These are phyloP conservation scores for Backusella morwellensis DNA, from an alignment of 192 early-diverging fungal genomes.

Conservation along the genomic window DNA sequence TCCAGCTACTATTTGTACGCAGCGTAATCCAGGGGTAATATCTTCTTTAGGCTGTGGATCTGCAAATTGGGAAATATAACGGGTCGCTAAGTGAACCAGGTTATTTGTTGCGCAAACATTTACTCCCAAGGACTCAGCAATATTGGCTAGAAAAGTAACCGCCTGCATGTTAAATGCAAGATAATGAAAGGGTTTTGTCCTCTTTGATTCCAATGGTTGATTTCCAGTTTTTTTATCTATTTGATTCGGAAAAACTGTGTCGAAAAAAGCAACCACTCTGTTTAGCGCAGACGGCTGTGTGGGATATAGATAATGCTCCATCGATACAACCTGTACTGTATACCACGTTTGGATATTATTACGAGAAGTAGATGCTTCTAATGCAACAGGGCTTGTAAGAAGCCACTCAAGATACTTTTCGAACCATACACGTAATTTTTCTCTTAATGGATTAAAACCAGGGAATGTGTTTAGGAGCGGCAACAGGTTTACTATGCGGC, in stretches of 20 bases:
- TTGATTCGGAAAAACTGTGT: constrained; percentile 9
- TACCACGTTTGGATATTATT: constrained; percentile 40
- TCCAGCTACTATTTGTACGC: constrained; percentile 9
- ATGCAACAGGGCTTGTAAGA: constrained; percentile 21
- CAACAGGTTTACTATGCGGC: constrained; percentile 29
- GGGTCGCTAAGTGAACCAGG: constrained; percentile 15
- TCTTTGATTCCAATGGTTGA: constrained; percentile 31
- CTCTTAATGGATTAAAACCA: background rate
- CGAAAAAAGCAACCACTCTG: constrained; percentile 11
- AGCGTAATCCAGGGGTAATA: constrained; percentile 17
- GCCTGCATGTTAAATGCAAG: constrained; percentile 37
- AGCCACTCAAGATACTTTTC: constrained; percentile 32
- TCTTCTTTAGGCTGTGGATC: constrained; percentile 17
- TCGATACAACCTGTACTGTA: constrained; percentile 31
- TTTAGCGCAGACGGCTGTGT: background rate
- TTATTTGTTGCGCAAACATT: constrained; percentile 4
- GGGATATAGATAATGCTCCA: constrained; percentile 18
- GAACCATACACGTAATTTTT: constrained; percentile 20
- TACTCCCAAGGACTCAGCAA: background rate
- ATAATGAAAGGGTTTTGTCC: constrained; percentile 37
- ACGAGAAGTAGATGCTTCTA: constrained; percentile 3
- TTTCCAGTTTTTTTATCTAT: constrained; percentile 27
- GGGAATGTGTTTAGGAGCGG: constrained; percentile 11
- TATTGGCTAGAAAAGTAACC: constrained; percentile 19
- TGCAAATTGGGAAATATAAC: constrained; percentile 16